A percentile compares a stretch with the other conserved stretches of the same genome.
Evolutionary conservation across 208 protist genomes (phyloP).

Genomic region (Naegleria lovaniensis): DNA sequence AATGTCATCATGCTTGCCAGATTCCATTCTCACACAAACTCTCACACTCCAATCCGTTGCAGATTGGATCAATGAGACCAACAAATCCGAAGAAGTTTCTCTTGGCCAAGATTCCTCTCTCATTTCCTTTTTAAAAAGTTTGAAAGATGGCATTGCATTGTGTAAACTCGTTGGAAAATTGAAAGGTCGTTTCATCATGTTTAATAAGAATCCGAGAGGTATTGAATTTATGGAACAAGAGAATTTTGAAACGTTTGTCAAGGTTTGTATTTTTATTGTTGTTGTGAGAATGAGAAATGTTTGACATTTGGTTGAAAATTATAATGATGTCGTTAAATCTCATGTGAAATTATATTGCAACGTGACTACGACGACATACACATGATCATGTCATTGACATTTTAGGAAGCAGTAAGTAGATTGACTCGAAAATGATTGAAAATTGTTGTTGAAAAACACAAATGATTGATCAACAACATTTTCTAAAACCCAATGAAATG

Average conservation of each 20-base stretch:
- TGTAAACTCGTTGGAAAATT: background rate
- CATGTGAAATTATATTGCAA: no score
- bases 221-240: background rate
- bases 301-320: no score
- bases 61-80: slow-evolving; percentile 3
- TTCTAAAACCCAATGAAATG: no score
- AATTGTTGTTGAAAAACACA: background rate
- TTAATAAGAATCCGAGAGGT: background rate
- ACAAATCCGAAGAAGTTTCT: background rate
- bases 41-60: background rate
- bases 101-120: background rate
- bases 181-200: background rate
- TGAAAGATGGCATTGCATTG: background rate
- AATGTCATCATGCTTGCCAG: no score
- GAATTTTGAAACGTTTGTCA: background rate
- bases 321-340: no score
- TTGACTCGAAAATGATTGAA: no score
- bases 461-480: no score
- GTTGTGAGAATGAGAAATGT: no score
- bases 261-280: background rate
- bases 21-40: no score
- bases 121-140: background rate
- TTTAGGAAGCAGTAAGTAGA: no score
- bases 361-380: no score
- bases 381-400: no score